Evolutionary conservation across 2,329 filamentous ascomycete species (phyloP).

Genomic region (Conoideocrella luteorostrata): DNA sequence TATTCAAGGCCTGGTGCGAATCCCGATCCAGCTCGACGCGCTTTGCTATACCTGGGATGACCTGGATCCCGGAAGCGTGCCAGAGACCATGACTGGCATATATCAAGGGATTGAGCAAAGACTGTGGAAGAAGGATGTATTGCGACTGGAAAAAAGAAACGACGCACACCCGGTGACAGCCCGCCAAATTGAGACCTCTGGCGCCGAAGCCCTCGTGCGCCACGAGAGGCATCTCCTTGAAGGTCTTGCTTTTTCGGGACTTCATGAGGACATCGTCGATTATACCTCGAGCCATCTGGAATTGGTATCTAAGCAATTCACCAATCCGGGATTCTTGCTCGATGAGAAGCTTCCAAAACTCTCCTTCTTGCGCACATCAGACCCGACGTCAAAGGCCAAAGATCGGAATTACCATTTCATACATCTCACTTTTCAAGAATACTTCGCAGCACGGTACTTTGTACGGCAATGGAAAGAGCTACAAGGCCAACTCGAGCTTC

Average conservation of each 20-base stretch:
- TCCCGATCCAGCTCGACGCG: constrained; percentile 39
- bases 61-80: too few relatives aligned
- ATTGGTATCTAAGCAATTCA: constrained; percentile 13
- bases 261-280: constrained; percentile 26
- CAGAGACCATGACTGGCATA: constrained; percentile 31
- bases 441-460: constrained; percentile 34
- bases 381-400: constrained; percentile 12
- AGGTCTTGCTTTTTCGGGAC: constrained; percentile 28
- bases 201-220: constrained; percentile 12
- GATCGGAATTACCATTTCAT: constrained; percentile 31
- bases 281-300: constrained; percentile 20
- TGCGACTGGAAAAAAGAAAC: constrained; percentile 19
- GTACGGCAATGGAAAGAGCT: constrained; percentile 22
- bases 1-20: constrained; percentile 30
- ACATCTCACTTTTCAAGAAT: constrained; percentile 37
- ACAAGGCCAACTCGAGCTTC: constrained; percentile 11
- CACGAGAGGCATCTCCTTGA: constrained; percentile 22
- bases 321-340: constrained; percentile 7
- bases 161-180: not conserved
- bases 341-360: constrained; percentile 17
- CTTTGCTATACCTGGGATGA: constrained; percentile 34
- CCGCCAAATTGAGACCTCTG: constrained; percentile 1
- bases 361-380: constrained; percentile 32
- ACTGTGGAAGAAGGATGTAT: constrained; percentile 33
- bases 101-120: constrained; percentile 26